Evolutionary conservation across 345 rosid genomes (phyloP).

Genomic region (Melaleuca alternifolia): DNA sequence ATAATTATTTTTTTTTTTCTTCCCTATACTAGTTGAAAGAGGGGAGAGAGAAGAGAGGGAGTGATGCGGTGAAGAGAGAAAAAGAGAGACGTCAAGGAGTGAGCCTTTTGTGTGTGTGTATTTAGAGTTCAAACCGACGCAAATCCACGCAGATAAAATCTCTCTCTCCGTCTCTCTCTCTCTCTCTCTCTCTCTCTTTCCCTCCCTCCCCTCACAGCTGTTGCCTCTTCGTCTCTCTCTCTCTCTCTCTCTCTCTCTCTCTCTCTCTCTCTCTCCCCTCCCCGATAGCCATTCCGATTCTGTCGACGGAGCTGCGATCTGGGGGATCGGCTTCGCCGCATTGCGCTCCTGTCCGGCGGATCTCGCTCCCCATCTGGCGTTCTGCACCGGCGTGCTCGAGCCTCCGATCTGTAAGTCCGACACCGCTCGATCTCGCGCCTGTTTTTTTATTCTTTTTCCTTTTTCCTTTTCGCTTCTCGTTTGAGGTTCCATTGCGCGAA

Average conservation of each 20-base stretch:
- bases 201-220: neutral
- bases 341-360: neutral
- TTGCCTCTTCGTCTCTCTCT: neutral
- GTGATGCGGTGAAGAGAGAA: neutral
- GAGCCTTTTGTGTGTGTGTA: neutral
- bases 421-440: neutral
- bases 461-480: neutral
- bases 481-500: neutral
- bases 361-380: constrained; percentile 3
- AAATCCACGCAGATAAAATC: neutral
- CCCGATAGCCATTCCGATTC: neutral
- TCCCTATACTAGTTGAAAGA: neutral
- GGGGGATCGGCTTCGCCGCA: neutral
- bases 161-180: neutral
- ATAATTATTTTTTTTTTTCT: neutral
- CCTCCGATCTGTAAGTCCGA: neutral
- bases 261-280: neutral
- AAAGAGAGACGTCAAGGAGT: neutral
- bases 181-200: neutral
- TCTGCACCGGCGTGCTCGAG: neutral
- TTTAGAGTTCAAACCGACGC: neutral
- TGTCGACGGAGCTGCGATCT: neutral
- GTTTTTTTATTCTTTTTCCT: neutral
- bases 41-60: too few relatives aligned
- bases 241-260: neutral